phyloP scores from a whole-genome alignment of 2,329 filamentous ascomycete species.

The Colletotrichum paranaense region DNA sequence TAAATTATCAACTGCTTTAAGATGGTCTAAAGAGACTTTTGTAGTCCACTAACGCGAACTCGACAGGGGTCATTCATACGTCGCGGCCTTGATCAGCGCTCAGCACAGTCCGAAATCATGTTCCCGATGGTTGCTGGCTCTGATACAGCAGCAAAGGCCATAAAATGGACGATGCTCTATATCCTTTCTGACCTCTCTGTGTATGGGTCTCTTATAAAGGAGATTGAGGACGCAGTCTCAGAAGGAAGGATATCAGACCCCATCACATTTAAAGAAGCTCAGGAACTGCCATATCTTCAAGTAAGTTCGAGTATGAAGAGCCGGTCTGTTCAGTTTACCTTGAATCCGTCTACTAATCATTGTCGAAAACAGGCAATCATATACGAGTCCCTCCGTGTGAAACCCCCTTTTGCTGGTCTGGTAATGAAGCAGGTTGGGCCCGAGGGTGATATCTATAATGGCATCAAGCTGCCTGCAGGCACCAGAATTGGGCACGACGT shows the following conservation, averaged over 20 bases:
- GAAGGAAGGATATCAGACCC: conserved; percentile 36
- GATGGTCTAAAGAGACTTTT: neutral
- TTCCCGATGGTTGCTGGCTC: conserved; percentile 45
- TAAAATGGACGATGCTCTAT: conserved; percentile 61
- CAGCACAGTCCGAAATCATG: conserved; percentile 22
- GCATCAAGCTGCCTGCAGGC: conserved; percentile 48
- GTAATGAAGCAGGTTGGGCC: conserved; percentile 62
- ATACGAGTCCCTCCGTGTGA: conserved; percentile 61
- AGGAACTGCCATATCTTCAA: conserved; percentile 52
- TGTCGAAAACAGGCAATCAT: conserved; percentile 54
- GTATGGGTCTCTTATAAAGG: conserved; percentile 56
- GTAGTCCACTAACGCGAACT: neutral
- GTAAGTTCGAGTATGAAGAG: neutral
- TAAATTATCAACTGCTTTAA: neutral
- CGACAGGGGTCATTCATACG: conserved; percentile 17
- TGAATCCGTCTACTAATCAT: neutral
- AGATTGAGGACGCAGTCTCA: conserved; percentile 52
- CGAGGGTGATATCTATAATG: conserved; percentile 49
- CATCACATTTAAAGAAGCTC: conserved; percentile 48
- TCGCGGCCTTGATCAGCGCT: conserved; percentile 21
- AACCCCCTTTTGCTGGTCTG: conserved; percentile 58
- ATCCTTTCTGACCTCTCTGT: conserved; percentile 60
- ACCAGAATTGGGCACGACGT: conserved; percentile 54
- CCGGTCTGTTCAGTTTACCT: neutral
- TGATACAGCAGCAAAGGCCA: conserved; percentile 47